Conservation (phyloP, 805 yeast species). For the Candida bentonensis region DNA sequence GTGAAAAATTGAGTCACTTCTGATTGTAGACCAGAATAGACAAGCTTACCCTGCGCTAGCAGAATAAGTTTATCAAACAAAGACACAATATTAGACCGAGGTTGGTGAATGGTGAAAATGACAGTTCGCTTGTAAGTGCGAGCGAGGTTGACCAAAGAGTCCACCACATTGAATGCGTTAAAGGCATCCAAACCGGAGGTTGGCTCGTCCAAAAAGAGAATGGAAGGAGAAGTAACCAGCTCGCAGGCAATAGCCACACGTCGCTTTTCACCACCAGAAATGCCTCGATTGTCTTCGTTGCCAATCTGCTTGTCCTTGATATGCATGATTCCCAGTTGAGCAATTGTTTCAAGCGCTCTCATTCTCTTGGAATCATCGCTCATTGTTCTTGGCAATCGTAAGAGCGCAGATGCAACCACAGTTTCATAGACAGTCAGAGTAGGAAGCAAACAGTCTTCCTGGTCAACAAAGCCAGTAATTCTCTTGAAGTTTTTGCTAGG, state of each 20-base stretch:
- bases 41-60: constrained; percentile 70
- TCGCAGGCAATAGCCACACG: constrained; percentile 92
- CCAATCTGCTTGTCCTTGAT: constrained; percentile 83
- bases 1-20: constrained; percentile 65
- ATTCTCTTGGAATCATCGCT: constrained; percentile 54
- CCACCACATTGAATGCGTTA: constrained; percentile 85
- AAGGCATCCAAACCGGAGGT: constrained; percentile 92
- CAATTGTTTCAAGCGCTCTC: constrained; percentile 72
- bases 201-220: constrained; percentile 79
- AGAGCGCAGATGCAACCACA: constrained; percentile 77
- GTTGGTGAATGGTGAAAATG: constrained; percentile 91
- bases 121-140: constrained; percentile 74
- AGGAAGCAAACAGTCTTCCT: constrained; percentile 80
- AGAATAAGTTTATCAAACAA: constrained; percentile 71
- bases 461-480: constrained; percentile 89
- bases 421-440: constrained; percentile 95
- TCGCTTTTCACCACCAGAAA: constrained; percentile 85
- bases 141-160: constrained; percentile 67
- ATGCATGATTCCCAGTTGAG: constrained; percentile 68
- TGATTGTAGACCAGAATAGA: constrained; percentile 76
- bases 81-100: constrained; percentile 89
- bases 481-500: constrained; percentile 36
- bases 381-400: constrained; percentile 76
- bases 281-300: constrained; percentile 78
- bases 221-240: constrained; percentile 74